Conservation (phyloP, 148 eudicot genomes). For the Tetragonia tetragonoides region DNA sequence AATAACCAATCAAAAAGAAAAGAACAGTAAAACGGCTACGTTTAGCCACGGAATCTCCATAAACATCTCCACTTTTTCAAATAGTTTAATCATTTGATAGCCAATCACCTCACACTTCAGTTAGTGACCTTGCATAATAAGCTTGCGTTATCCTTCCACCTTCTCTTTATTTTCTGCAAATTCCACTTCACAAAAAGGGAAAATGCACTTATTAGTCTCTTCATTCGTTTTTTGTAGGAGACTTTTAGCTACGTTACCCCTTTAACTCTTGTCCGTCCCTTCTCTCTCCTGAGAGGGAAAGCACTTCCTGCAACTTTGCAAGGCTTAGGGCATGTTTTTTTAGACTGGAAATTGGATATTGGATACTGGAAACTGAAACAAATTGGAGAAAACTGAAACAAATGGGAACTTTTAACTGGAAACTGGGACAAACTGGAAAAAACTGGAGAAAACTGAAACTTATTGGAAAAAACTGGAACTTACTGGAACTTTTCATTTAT, state of each 20-base stretch:
- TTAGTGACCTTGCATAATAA: not conserved
- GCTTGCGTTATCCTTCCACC: slow-evolving; percentile 17
- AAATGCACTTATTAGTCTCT: not conserved
- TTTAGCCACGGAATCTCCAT: slow-evolving; percentile 22
- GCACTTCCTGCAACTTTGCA: not conserved
- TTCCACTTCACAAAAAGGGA: slow-evolving; percentile 3
- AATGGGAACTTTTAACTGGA: no score
- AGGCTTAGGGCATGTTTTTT: no score
- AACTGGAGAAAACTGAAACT: no score
- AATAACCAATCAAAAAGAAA: not conserved
- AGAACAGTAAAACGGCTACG: slow-evolving; percentile 18
- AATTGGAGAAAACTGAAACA: no score
- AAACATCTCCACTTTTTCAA: not conserved
- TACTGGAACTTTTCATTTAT: no score
- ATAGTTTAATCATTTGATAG: slow-evolving; percentile 11
- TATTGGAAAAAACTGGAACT: no score
- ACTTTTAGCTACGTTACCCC: not conserved
- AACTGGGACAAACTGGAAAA: no score
- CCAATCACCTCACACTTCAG: not conserved
- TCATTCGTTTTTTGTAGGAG: not conserved
- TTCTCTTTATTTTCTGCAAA: not conserved
- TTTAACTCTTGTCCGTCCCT: not conserved
- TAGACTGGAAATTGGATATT: no score
- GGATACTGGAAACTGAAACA: no score
- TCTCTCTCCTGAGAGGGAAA: not conserved